A percentile compares a stretch with the other conserved stretches of the same genome.
Evolutionary conservation across 371 early-diverging fungal species (phyloP).

Genomic region (Mucor sp.): DNA sequence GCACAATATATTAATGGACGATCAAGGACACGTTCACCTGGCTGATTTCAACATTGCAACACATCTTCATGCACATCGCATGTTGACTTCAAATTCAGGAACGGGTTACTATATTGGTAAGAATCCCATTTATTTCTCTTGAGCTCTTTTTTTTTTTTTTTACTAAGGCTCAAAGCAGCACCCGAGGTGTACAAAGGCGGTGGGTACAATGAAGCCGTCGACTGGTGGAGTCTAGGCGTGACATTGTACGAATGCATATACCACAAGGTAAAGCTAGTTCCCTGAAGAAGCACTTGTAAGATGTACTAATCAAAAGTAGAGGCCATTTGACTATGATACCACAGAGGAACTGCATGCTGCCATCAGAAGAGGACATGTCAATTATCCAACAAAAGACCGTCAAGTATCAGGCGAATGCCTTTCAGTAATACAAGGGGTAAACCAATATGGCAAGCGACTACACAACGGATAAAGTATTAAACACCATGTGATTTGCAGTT

Average conservation of each 20-base stretch:
- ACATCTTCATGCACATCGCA: slow-evolving; percentile 54
- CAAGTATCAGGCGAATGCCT: slow-evolving; percentile 62
- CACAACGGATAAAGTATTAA: background rate
- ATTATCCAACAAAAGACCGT: slow-evolving; percentile 57
- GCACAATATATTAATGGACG: slow-evolving; percentile 83
- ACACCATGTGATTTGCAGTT: slow-evolving; percentile 26
- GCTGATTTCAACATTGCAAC: slow-evolving; percentile 87
- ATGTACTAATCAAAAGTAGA: slow-evolving; percentile 25
- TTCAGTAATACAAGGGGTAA: slow-evolving; percentile 66
- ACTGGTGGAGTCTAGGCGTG: slow-evolving; percentile 96
- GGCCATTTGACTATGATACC: slow-evolving; percentile 63
- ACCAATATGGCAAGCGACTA: background rate
- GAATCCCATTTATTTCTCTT: background rate
- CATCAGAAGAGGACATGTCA: slow-evolving; percentile 55
- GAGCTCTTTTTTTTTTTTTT: no score
- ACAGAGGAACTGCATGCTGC: slow-evolving; percentile 58
- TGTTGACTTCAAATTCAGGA: slow-evolving; percentile 76
- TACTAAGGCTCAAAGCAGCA: slow-evolving; percentile 44
- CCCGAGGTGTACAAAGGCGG: slow-evolving; percentile 77
- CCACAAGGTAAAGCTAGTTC: slow-evolving; percentile 43
- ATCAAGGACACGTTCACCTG: slow-evolving; percentile 73
- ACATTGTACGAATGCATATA: slow-evolving; percentile 75
- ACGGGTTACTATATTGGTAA: slow-evolving; percentile 80
- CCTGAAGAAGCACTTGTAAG: no score
- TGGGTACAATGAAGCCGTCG: slow-evolving; percentile 76